phyloP scores from a whole-genome alignment of 441 rosid species.

The Codiaeum variegatum region DNA sequence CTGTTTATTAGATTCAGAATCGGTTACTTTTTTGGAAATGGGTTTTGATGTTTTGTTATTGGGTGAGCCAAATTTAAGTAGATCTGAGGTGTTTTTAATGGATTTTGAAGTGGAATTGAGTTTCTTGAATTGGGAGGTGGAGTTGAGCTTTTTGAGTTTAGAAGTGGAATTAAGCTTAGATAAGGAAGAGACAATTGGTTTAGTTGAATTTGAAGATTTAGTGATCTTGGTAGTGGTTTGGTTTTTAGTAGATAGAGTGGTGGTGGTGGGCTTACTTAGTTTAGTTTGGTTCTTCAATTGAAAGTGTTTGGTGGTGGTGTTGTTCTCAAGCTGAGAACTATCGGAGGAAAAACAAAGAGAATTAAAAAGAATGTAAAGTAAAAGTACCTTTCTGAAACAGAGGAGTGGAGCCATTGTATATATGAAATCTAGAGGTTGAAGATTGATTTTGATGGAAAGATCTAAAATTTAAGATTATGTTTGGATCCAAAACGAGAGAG shows the following conservation, averaged over 20 bases:
- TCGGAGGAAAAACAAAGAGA: constrained; percentile 35
- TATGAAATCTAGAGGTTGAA: constrained; percentile 26
- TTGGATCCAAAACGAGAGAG: constrained; percentile 17
- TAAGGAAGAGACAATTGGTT: constrained; percentile 24
- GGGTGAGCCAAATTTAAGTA: constrained; percentile 42
- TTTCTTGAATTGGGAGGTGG: constrained; percentile 28
- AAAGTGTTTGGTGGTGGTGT: constrained; percentile 19
- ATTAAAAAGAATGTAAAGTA: constrained; percentile 36
- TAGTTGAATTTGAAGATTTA: constrained; percentile 46
- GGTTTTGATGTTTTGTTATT: constrained; percentile 57
- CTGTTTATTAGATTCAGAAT: constrained; percentile 20
- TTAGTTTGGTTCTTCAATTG: constrained; percentile 34
- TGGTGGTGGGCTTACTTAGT: constrained; percentile 24
- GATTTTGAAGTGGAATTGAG: constrained; percentile 39
- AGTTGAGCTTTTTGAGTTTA: constrained; percentile 5
- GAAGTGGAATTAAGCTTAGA: constrained; percentile 38
- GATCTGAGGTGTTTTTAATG: constrained; percentile 52
- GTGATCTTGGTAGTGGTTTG: constrained; percentile 39
- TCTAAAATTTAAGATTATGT: constrained; percentile 22
- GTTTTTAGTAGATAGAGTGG: constrained; percentile 33
- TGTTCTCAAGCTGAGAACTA: constrained; percentile 28
- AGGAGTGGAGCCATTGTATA: constrained; percentile 40
- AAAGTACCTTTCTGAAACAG: constrained; percentile 39
- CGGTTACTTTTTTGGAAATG: constrained; percentile 27
- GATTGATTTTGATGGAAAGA: constrained; percentile 21